Evolutionary conservation across 2,329 filamentous ascomycete genomes (phyloP).

Genomic region (Monosporascus sp.): DNA sequence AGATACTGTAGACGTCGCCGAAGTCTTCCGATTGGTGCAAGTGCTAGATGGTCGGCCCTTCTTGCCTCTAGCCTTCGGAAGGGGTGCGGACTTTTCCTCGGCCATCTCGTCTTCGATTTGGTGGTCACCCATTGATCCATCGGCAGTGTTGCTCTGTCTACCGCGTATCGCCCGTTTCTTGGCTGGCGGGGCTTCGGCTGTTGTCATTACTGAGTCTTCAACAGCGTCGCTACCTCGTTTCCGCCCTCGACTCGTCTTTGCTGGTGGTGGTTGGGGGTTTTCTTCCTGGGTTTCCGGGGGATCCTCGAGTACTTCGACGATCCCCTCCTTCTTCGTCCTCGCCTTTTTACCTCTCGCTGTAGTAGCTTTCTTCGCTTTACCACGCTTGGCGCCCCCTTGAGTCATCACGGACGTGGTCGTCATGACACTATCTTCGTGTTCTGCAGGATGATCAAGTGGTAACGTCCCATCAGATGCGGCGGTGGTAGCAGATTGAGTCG

Average conservation of each 20-base stretch:
- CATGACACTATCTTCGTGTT: constrained; percentile 53
- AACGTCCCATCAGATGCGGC: constrained; percentile 44
- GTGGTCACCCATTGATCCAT: constrained; percentile 32
- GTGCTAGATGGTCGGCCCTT: constrained; percentile 40
- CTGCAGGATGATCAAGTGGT: constrained; percentile 40
- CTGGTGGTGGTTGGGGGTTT: constrained; percentile 24
- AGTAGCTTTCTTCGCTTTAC: constrained; percentile 50
- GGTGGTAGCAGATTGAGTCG: constrained; percentile 51
- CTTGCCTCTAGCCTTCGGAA: constrained; percentile 32
- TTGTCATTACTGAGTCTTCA: constrained; percentile 39
- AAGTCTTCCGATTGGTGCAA: constrained; percentile 40
- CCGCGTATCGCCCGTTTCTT: constrained; percentile 55
- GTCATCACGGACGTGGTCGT: constrained; percentile 56
- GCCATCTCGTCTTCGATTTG: constrained; percentile 35
- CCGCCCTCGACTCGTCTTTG: constrained; percentile 45
- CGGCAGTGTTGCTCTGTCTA: constrained; percentile 41
- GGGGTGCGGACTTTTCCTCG: constrained; percentile 24
- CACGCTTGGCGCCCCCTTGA: constrained; percentile 44
- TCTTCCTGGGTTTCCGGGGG: constrained; percentile 25
- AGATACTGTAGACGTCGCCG: constrained; percentile 41
- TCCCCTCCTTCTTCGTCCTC: constrained; percentile 48
- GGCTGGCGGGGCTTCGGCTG: constrained; percentile 42
- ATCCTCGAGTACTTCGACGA: constrained; percentile 40
- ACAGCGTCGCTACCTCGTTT: constrained; percentile 60
- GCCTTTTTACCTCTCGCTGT: constrained; percentile 41